Conservation (phyloP, 2,329 filamentous ascomycete species). For the Aspergillus tamarii region DNA sequence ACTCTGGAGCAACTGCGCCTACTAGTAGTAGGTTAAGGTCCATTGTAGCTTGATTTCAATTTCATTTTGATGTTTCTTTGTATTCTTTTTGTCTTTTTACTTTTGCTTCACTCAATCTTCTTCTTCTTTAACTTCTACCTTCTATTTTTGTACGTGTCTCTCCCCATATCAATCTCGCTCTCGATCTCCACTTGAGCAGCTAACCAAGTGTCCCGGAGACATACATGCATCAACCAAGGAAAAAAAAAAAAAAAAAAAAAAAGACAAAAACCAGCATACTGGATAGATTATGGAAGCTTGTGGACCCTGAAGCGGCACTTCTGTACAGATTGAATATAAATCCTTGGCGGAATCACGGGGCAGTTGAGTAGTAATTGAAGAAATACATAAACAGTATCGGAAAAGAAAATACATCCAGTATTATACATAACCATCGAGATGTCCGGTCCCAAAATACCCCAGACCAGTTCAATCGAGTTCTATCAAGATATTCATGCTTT, state of each 20-base stretch:
- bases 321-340: neutral
- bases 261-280: neutral
- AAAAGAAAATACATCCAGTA: neutral
- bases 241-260: too few relatives aligned
- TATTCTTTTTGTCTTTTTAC: neutral
- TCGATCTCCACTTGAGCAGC: neutral
- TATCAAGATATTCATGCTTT: neutral
- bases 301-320: neutral
- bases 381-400: neutral
- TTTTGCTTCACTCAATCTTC: neutral
- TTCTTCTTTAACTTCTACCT: neutral
- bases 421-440: constrained; percentile 6
- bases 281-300: neutral
- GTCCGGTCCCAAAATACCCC: neutral
- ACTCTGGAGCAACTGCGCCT: neutral
- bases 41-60: too few relatives aligned
- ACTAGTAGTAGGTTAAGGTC: too few relatives aligned
- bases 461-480: neutral
- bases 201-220: too few relatives aligned
- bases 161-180: neutral
- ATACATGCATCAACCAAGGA: neutral
- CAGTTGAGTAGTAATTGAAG: neutral
- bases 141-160: neutral
- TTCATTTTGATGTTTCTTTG: too few relatives aligned
- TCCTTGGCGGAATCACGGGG: neutral